A percentile compares a stretch with the other conserved stretches of the same genome.
These are phyloP conservation scores for Piromyces finnis DNA, from an alignment of 192 early-diverging fungal species.

Conservation along the genomic window DNA sequence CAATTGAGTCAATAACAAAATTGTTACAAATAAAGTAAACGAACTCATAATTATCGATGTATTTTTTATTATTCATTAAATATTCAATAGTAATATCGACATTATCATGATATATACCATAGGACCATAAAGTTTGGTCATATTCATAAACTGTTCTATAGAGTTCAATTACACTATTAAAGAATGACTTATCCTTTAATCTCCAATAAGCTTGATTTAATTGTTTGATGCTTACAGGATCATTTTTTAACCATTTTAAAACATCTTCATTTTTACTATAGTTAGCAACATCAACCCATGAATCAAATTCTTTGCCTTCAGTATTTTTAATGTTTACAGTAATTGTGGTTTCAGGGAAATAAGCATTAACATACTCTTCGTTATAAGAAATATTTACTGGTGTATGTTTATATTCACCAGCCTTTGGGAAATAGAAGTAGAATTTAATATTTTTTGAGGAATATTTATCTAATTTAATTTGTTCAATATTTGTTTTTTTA, in stretches of 20 bases:
- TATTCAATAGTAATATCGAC: background rate
- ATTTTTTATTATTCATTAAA: background rate
- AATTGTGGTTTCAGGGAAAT: background rate
- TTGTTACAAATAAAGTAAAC: background rate
- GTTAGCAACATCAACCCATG: background rate
- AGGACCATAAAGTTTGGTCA: background rate
- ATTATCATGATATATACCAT: background rate
- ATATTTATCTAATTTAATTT: background rate
- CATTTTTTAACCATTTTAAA: background rate
- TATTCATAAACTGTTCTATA: background rate
- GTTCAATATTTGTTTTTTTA: background rate
- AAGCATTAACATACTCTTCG: background rate
- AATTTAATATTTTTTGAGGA: background rate
- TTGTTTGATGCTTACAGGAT: background rate
- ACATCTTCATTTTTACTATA: background rate
- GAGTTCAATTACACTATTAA: background rate
- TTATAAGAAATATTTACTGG: background rate
- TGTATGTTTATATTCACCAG: background rate
- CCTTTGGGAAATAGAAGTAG: background rate
- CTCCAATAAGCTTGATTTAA: background rate
- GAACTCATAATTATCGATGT: background rate
- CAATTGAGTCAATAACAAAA: background rate
- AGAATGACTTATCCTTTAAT: background rate
- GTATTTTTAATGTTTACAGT: background rate
- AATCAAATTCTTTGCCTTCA: background rate